These are phyloP conservation scores for Zelonia costaricensis DNA, from an alignment of 208 protist species.

Conservation along the genomic window DNA sequence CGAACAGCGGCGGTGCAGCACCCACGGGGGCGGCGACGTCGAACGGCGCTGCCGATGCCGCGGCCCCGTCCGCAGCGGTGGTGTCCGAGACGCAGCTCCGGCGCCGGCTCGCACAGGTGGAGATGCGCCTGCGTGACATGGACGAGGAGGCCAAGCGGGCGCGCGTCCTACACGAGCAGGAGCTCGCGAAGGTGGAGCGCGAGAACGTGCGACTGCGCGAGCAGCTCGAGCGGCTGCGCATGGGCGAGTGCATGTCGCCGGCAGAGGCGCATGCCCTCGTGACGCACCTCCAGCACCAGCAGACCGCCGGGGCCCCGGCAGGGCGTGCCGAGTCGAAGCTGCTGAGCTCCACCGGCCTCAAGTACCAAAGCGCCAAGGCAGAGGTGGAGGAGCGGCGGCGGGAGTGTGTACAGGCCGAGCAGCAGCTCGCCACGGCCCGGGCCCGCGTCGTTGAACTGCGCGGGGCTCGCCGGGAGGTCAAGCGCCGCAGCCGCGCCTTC, in stretches of 20 bases:
- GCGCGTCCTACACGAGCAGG: constrained; percentile 58
- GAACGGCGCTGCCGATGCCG: neutral
- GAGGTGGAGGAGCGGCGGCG: constrained; percentile 39
- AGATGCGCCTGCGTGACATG: constrained; percentile 71
- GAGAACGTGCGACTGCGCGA: constrained; percentile 55
- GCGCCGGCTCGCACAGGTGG: constrained; percentile 53
- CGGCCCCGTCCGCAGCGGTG: too few species aligned
- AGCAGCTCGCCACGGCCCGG: constrained; percentile 28
- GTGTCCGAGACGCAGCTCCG: constrained; percentile 48
- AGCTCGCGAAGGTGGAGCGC: constrained; percentile 55
- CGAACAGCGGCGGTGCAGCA: neutral
- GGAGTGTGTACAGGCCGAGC: constrained; percentile 52
- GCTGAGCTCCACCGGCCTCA: constrained; percentile 44
- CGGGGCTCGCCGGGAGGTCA: constrained; percentile 8
- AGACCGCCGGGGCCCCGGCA: constrained; percentile 1
- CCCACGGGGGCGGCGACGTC: neutral
- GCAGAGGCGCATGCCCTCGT: constrained; percentile 24
- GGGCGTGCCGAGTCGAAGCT: constrained; percentile 41
- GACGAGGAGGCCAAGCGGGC: constrained; percentile 68
- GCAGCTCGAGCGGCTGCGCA: constrained; percentile 63
- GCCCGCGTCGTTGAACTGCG: constrained; percentile 37
- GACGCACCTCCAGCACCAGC: neutral
- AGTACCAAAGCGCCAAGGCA: constrained; percentile 49
- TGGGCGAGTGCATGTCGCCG: constrained; percentile 65
- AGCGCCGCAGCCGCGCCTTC: neutral